Conservation (phyloP, 352 stramenopile species). For the Peronospora destructor region DNA sequence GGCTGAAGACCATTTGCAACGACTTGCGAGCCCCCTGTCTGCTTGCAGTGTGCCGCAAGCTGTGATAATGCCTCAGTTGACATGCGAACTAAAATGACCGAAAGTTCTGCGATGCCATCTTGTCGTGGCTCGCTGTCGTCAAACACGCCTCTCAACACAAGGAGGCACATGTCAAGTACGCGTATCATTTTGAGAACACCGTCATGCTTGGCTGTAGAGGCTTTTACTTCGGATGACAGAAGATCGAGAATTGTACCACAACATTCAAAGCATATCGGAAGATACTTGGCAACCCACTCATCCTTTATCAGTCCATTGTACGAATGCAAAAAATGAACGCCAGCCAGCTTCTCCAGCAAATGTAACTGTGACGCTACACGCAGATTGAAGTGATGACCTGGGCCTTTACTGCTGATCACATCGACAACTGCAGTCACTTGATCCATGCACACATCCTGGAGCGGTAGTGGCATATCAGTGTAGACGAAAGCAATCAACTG, state of each 20-base stretch:
- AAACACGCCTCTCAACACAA: conserved; percentile 48
- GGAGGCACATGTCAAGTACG: conserved; percentile 50
- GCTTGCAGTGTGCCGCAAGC: conserved; percentile 22
- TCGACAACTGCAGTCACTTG: conserved; percentile 41
- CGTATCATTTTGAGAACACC: conserved; percentile 38
- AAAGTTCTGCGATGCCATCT: conserved; percentile 28
- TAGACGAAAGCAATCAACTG: conserved; percentile 45
- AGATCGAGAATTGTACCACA: conserved; percentile 58
- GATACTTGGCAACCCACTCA: conserved; percentile 51
- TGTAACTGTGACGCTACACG: conserved; percentile 34
- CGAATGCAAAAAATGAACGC: conserved; percentile 35
- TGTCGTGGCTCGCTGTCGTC: conserved; percentile 41
- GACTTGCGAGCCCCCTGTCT: not conserved
- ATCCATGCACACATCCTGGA: conserved; percentile 43
- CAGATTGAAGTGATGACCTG: conserved; percentile 37
- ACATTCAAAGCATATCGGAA: conserved; percentile 62
- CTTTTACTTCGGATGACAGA: conserved; percentile 19
- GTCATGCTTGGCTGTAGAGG: conserved; percentile 5
- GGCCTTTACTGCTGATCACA: conserved; percentile 45
- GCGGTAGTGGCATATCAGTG: conserved; percentile 24
- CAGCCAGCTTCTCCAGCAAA: conserved; percentile 39
- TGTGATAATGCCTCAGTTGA: conserved; percentile 46
- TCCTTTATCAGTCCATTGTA: conserved; percentile 42
- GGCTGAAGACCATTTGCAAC: not conserved
- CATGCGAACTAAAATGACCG: conserved; percentile 49